phyloP scores from a whole-genome alignment of 2,329 filamentous ascomycete species.

The Beauveria bassiana region DNA sequence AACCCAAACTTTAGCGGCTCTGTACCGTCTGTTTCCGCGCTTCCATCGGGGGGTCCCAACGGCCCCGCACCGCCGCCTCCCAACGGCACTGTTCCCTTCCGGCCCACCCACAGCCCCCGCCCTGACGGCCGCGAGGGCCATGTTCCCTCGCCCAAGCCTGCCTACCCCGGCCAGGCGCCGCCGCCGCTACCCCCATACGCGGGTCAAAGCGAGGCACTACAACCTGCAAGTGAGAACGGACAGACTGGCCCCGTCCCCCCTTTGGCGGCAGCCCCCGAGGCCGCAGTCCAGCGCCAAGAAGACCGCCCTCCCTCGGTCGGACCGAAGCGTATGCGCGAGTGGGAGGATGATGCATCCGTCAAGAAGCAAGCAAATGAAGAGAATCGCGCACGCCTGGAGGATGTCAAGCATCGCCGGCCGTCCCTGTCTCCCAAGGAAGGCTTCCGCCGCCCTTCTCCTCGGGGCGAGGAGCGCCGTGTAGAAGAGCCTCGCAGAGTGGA shows the following conservation, averaged over 20 bases:
- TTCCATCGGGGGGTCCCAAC: slow-evolving; percentile 26
- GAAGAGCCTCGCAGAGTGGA: slow-evolving; percentile 45
- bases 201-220: slow-evolving; percentile 58
- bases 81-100: slow-evolving; percentile 61
- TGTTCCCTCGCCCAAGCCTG: slow-evolving; percentile 82
- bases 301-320: slow-evolving; percentile 74
- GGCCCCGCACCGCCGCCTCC: slow-evolving; percentile 29
- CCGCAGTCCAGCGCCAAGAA: slow-evolving; percentile 51
- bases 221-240: slow-evolving; percentile 53
- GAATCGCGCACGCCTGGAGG: slow-evolving; percentile 76
- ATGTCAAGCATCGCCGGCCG: slow-evolving; percentile 69
- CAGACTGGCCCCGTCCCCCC: slow-evolving; percentile 42
- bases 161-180: slow-evolving; percentile 69
- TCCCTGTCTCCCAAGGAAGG: slow-evolving; percentile 64
- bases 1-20: slow-evolving; percentile 55
- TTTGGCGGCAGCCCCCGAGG: slow-evolving; percentile 48
- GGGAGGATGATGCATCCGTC: slow-evolving; percentile 72
- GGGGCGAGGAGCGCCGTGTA: slow-evolving; percentile 56
- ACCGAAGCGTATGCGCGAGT: slow-evolving; percentile 81
- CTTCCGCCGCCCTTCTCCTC: slow-evolving; percentile 72
- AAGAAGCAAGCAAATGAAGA: slow-evolving; percentile 91
- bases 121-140: slow-evolving; percentile 68
- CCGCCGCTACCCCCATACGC: slow-evolving; percentile 46
- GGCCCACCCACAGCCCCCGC: slow-evolving; percentile 65
- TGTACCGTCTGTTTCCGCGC: slow-evolving; percentile 34